Evolutionary conservation across 2,329 filamentous ascomycete species (phyloP).

Genomic region (Dendryphion nanum): DNA sequence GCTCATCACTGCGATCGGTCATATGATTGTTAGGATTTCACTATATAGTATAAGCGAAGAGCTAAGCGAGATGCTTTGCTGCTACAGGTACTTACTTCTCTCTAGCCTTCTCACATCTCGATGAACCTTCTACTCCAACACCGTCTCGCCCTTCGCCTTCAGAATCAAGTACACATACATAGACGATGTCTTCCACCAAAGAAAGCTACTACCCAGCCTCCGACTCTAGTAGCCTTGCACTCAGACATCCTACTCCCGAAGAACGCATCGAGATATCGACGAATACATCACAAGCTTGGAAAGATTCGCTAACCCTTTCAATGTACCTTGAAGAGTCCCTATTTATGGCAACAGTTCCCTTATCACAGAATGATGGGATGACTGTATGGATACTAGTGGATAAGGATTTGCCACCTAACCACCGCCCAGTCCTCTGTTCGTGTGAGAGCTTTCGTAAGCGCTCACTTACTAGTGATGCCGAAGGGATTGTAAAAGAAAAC

Average conservation of each 20-base stretch:
- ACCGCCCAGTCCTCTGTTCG: conserved; percentile 50
- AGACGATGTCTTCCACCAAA: too few relatives aligned
- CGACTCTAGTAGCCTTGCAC: conserved; percentile 34
- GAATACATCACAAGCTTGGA: conserved; percentile 59
- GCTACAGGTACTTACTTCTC: too few relatives aligned
- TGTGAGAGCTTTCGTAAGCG: conserved; percentile 52
- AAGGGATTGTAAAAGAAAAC: conserved; percentile 51
- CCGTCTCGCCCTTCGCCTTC: too few relatives aligned
- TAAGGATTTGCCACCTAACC: conserved; percentile 29
- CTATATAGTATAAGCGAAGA: too few relatives aligned
- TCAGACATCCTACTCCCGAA: conserved; percentile 56
- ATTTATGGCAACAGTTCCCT: conserved; percentile 57
- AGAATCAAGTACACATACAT: too few relatives aligned
- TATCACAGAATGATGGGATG: conserved; percentile 54
- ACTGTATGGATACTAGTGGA: conserved; percentile 58
- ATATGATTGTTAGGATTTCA: too few relatives aligned
- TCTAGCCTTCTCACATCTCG: too few relatives aligned
- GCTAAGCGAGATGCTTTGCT: too few relatives aligned
- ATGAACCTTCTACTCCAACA: too few relatives aligned
- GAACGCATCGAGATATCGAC: conserved; percentile 58
- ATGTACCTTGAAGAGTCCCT: conserved; percentile 61
- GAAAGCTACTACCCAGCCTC: conserved; percentile 1
- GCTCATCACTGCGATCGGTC: too few relatives aligned
- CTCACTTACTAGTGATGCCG: conserved; percentile 36
- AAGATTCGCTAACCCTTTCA: conserved; percentile 52